These are phyloP conservation scores for Coniosporium apollinis DNA, from an alignment of 495 filamentous ascomycete genomes.

Conservation along the genomic window DNA sequence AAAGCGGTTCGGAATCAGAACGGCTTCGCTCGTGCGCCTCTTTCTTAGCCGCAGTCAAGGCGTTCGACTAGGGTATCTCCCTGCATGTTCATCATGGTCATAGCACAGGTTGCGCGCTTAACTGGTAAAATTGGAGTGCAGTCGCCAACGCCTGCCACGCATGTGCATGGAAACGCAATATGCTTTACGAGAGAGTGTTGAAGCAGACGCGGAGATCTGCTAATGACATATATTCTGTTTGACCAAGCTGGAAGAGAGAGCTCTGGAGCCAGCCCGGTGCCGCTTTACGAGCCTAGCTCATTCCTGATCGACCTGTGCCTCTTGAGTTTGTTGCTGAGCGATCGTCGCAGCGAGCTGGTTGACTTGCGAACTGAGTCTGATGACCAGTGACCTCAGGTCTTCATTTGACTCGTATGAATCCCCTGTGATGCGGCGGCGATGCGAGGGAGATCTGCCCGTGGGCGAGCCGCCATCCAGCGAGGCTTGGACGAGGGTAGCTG, in stretches of 20 bases:
- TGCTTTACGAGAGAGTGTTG: neutral
- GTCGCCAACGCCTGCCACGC: neutral
- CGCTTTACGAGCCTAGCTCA: neutral
- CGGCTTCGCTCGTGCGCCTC: slow-evolving; percentile 1
- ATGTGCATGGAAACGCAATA: neutral
- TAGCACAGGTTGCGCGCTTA: too few relatives aligned
- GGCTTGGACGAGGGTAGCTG: slow-evolving; percentile 4
- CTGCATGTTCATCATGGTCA: too few relatives aligned
- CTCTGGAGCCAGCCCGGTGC: slow-evolving; percentile 1
- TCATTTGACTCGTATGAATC: slow-evolving; percentile 10
- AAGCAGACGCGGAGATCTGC: neutral
- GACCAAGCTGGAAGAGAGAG: neutral
- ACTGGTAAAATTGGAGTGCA: too few relatives aligned
- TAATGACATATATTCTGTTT: neutral
- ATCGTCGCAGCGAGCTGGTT: slow-evolving; percentile 17
- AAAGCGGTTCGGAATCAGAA: neutral
- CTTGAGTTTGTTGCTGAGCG: slow-evolving; percentile 10
- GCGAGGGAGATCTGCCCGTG: slow-evolving; percentile 5
- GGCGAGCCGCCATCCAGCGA: slow-evolving; percentile 4
- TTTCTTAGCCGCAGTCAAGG: slow-evolving; percentile 4
- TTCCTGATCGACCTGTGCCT: neutral
- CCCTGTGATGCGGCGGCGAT: slow-evolving; percentile 8
- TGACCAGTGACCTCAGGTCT: slow-evolving; percentile 15
- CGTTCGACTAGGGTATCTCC: neutral
- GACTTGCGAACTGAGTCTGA: slow-evolving; percentile 19